Evolutionary conservation across 257 asterid species (phyloP).

Genomic region (Nicotiana obtusifolia): DNA sequence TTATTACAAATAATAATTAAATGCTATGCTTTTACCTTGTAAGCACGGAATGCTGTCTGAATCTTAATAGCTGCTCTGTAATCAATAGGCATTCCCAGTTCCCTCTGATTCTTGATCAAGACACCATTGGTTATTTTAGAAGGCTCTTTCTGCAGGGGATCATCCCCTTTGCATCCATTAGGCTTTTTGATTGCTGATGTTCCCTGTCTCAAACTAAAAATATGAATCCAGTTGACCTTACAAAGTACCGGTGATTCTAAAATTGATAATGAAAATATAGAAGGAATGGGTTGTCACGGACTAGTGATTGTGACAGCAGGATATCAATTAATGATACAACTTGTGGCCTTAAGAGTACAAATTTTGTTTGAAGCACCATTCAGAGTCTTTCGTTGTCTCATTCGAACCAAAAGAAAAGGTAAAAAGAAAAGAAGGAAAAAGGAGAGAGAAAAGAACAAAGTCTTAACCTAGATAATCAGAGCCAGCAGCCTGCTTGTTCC

Average conservation of each 20-base stretch:
- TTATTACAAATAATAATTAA: neutral
- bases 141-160: slow-evolving; percentile 24
- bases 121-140: slow-evolving; percentile 20
- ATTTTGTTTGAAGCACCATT: neutral
- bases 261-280: neutral
- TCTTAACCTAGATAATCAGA: neutral
- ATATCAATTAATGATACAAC: neutral
- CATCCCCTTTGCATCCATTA: slow-evolving; percentile 28
- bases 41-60: slow-evolving; percentile 74
- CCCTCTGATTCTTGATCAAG: slow-evolving; percentile 24
- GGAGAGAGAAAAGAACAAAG: neutral
- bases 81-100: slow-evolving; percentile 35
- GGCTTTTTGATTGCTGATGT: slow-evolving; percentile 35
- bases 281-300: neutral
- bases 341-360: neutral
- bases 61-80: slow-evolving; percentile 70
- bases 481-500: neutral
- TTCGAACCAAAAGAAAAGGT: neutral
- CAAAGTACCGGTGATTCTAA: neutral
- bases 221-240: slow-evolving; percentile 9
- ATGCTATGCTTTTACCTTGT: slow-evolving; percentile 20
- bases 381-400: neutral
- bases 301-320: neutral
- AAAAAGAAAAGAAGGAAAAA: neutral
- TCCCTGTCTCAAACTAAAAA: slow-evolving; percentile 32